Base-by-base conservation (phyloP, 1,284 basidiomycete genomes). In the Cryptococcus sp. region DNA sequence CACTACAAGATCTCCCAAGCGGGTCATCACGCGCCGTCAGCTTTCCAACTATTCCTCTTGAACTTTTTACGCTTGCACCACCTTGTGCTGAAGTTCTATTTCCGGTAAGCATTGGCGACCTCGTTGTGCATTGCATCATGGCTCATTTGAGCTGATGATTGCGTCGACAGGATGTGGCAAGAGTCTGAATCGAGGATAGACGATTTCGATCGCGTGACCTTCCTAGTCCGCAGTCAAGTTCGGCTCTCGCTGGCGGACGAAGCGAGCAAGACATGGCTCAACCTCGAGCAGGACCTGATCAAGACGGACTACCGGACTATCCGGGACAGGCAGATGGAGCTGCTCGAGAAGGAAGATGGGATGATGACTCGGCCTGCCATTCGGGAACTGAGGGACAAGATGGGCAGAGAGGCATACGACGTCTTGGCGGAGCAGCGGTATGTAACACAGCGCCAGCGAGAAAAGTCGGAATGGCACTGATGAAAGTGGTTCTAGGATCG, bases 301-400 rank as follows among this genome's bases (percentile, higher is more conserved):
- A 87, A 90, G 52, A 87, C 85, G 60, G 91, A 93, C 71, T 98
- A 97, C 74, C 86, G 89, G 52, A 85, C 86, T 10, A 89, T 96
- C 13, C 84, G 94, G 49, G 92, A 95, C 69, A 82, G 91, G 40
- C 94, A 97, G 79, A 93, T 96, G 91, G 87, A 90, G 73, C 89
- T 96, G 76, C 82, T 96, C 17, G 94, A 95, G 70, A 83, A 88
- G 54, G 92, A 96, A 72, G 93, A 97, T 75, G 93, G 95, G 73
- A 80, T 93, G 47, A 80, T 93, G 68, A 89, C 84, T 76, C 91
- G 91, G 72, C 83, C 88, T 8, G 90, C 91, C 10, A 86, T 95
- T 27, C 91, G 90, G 56, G 93, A 91, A 74, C 80, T 98, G 55
- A 86, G 91, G 42, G 88, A 88, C 27, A 90, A 91, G 69, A 82